Evolutionary conservation across 208 protist species (phyloP).

Genomic region (Acanthamoeba lenticulata): DNA sequence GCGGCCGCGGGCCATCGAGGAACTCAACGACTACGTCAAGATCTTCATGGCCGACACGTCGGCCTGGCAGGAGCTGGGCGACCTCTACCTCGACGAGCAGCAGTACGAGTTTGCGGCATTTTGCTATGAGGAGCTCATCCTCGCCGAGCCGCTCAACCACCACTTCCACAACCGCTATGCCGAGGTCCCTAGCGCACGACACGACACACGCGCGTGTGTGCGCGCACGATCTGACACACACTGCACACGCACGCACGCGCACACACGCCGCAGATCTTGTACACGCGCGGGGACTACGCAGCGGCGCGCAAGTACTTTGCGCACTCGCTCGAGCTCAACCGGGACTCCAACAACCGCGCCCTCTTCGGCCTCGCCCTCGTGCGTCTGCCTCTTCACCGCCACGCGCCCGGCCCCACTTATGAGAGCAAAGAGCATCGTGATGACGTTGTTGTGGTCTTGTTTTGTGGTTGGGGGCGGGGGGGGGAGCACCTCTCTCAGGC

Average conservation of each 20-base stretch:
- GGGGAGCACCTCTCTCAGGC: neutral
- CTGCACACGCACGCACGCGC: neutral
- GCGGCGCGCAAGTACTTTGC: slow-evolving; percentile 63
- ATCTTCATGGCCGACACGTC: slow-evolving; percentile 64
- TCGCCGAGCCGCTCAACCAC: slow-evolving; percentile 49
- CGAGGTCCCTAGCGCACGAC: neutral
- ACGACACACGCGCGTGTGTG: neutral
- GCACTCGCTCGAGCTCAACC: slow-evolving; percentile 55
- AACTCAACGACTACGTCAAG: slow-evolving; percentile 64
- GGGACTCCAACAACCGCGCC: slow-evolving; percentile 37
- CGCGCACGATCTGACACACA: too few relatives aligned
- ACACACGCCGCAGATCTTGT: neutral
- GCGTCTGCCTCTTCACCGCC: neutral
- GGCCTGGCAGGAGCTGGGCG: slow-evolving; percentile 64
- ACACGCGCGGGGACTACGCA: slow-evolving; percentile 14
- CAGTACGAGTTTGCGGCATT: slow-evolving; percentile 49
- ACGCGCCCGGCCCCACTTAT: neutral
- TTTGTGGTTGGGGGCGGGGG: too few relatives aligned
- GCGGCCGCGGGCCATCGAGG: slow-evolving; percentile 5
- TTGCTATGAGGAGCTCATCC: slow-evolving; percentile 61
- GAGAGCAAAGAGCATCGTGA: neutral
- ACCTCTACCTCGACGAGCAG: slow-evolving; percentile 61
- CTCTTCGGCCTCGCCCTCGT: slow-evolving; percentile 52
- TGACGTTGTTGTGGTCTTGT: neutral
- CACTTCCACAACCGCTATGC: slow-evolving; percentile 45